phyloP scores from a whole-genome alignment of 148 eudicot species.

The Rhododendron ferrugineum region DNA sequence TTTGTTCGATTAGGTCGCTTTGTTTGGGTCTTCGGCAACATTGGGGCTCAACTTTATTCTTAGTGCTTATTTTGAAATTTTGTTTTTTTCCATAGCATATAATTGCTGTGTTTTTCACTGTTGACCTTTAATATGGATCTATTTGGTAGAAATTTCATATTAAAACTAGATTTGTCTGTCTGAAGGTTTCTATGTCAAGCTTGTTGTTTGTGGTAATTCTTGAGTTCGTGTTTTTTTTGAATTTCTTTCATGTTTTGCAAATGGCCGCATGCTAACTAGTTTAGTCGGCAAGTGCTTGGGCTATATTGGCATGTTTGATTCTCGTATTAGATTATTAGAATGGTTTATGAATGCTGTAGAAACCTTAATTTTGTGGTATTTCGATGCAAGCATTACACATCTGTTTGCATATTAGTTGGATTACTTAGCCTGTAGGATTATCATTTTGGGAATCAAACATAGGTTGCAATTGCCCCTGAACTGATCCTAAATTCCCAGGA shows the following conservation, averaged over 20 bases:
- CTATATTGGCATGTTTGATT: neutral
- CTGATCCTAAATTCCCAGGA: neutral
- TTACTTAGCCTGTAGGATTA: neutral
- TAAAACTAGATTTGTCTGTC: neutral
- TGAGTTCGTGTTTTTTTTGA: neutral
- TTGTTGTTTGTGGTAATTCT: neutral
- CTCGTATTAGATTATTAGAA: neutral
- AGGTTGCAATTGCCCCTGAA: neutral
- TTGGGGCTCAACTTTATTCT: neutral
- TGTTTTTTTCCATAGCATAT: neutral
- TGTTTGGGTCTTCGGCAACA: neutral
- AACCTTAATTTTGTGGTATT: neutral
- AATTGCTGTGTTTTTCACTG: neutral
- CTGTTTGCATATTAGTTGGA: neutral
- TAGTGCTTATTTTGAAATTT: neutral
- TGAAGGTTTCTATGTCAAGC: neutral
- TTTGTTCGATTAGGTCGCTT: constrained; percentile 21
- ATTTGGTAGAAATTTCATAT: neutral
- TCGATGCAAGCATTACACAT: neutral
- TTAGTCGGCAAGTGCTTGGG: neutral
- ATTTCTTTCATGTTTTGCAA: neutral
- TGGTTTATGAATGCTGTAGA: neutral
- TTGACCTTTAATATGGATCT: neutral
- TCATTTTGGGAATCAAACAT: neutral
- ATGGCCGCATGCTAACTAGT: neutral